Evolutionary conservation across 2,329 filamentous ascomycete genomes (phyloP), one percentile per base, ranked within the genome.

Genomic region (Sporothrix protearum): DNA sequence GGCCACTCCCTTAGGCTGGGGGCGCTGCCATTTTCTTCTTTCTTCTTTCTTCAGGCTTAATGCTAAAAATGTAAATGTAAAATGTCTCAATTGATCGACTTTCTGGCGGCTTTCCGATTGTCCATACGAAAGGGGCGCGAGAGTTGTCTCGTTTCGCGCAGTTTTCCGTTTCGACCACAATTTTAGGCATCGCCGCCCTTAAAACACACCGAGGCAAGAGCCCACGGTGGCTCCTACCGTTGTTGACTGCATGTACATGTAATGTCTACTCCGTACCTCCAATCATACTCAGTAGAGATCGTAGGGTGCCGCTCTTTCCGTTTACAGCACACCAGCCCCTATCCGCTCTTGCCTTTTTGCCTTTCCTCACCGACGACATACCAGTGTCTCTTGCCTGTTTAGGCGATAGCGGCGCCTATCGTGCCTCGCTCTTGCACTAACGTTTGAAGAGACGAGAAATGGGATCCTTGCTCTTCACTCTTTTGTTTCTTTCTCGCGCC

Each of bases 391-490:
- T 19, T 64, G 25, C 59, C 59, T 45, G 1, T 28, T 12, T 64
- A 36, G 59, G 36, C 36, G 19, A 28, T 4, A 64, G 36, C 36
- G 59, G 36, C 59, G 57, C 57, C 33, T 25, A 16, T 39, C 36
- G 33, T 42, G 57, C 33, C 9, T 42, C 19, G 57, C 57, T 63
- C 57, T 63, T 63, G 33, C 57, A 63, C 57, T 63, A 42, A 63
- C 10, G 57, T 63, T 61, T 63, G 57, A 61, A 61, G 57, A 61
- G 5, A 39, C 16, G 57, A 42, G 57, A 61, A 33, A 36, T 10
- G 30, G 19, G 9, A 10, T 61, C 33, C 30, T 22, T 39, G 7
- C 30, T 47, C 12, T 30, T 19, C 22, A 12, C 61, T 6, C 61
- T 66, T 28, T 63, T 25, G 6, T 63, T 42, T 36, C 59, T 66